Base-by-base conservation (phyloP, 2,329 filamentous ascomycete genomes). In the Tolypocladium guangdongense region DNA sequence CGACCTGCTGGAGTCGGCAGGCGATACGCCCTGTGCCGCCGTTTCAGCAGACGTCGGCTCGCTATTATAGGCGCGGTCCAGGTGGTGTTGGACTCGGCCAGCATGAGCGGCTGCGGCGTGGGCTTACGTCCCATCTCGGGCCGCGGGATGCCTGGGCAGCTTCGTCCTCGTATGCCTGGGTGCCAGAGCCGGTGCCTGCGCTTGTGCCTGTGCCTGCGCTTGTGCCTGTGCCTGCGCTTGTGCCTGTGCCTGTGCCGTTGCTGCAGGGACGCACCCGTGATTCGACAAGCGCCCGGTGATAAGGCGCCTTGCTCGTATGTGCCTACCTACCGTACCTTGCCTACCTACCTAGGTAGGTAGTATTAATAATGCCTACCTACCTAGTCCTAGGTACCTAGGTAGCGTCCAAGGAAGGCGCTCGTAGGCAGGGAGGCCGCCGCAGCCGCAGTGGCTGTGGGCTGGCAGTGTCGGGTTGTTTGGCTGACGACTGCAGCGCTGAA, bases 71-170 rank as follows among this genome's bases (percentile, higher is more conserved):
- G 57, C 56, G 57, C 56, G 59, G 59, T 68, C 66, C 60, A 63
- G 58, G 63, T 60, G 57, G 62, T 60, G 57, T 62, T 66, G 59
- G 68, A 60, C 58, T 72, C 72, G 62, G 72, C 70, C 68, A 82
- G 72, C 65, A 74, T 69, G 69, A 82, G 74, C 69, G 79, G 78
- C 72, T 81, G 75, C 60, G 78, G 79, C 68, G 74, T 77, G 64
- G 75, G 70, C 69, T 80, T 82, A 67, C 78, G 79, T 70, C 74
- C 78, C 78, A 82, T 82, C 32, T 60, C 56, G 56, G 53, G 51
- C 41, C 51, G 35, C 43, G 52, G 51, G 33, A 45, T 51, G 18
- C 36, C 16, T 52, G 20, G 7, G 51, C 45, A 43, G 52, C 46
- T 39, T 43, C 30, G 45, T 20, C 35, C 30, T 32, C n/a, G n/a